Percentiles rank a stretch among this genome's conserved stretches.
phyloP scores from a whole-genome alignment of 768 basidiomycete species.

The Flagelloscypha sp. region DNA sequence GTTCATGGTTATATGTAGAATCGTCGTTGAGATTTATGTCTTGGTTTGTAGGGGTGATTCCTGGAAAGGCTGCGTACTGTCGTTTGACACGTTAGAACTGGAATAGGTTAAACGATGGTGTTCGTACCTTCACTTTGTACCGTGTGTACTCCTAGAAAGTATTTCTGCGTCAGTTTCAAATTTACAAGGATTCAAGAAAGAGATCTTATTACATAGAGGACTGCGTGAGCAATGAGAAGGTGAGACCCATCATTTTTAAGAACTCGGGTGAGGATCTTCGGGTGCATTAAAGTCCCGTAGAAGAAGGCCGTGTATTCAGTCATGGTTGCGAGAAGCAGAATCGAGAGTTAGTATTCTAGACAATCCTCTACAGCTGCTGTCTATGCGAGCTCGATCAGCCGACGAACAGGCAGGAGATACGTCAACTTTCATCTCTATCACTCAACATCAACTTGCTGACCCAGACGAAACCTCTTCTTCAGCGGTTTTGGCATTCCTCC shows the following conservation, averaged over 20 bases:
- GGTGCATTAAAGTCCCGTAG: constrained; percentile 89
- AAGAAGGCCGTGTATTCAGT: no score
- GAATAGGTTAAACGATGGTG: not conserved
- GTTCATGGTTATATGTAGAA: constrained; percentile 49
- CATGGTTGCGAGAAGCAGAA: no score
- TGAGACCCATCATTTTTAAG: constrained; percentile 58
- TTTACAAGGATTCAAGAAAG: no score
- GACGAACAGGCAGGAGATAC: no score
- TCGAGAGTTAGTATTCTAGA: no score
- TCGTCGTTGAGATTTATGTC: constrained; percentile 37
- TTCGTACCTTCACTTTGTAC: constrained; percentile 62
- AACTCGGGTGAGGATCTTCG: constrained; percentile 70
- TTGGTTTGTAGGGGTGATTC: constrained; percentile 51
- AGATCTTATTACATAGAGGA: constrained; percentile 50
- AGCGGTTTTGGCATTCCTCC: no score
- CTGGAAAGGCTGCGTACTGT: constrained; percentile 76
- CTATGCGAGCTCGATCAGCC: no score
- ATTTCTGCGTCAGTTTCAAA: not conserved
- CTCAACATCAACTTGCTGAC: no score
- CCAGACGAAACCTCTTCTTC: no score
- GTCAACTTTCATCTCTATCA: no score
- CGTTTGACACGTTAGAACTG: constrained; percentile 1
- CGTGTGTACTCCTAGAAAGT: constrained; percentile 62
- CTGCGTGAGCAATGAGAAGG: constrained; percentile 63
- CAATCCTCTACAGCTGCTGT: no score